Conservation (phyloP, 2,329 filamentous ascomycete species). For the Ascochyta clinopodiicola region DNA sequence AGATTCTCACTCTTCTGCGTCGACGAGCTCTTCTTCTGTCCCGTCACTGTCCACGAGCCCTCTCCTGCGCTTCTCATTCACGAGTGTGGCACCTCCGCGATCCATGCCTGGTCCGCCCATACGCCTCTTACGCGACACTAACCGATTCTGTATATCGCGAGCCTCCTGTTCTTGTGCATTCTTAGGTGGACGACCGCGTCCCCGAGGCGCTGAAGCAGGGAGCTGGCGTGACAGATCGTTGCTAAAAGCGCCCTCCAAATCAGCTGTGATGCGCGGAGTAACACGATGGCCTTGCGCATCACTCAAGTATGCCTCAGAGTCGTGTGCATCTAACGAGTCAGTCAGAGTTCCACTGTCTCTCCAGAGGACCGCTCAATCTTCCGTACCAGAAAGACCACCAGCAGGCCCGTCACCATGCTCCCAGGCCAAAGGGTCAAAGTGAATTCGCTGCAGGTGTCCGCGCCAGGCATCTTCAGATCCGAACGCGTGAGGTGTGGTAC, state of each 20-base stretch:
- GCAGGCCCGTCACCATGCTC: constrained; percentile 66
- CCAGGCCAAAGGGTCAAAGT: constrained; percentile 63
- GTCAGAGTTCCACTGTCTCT: constrained; percentile 26
- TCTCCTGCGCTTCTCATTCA: constrained; percentile 57
- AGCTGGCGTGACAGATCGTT: constrained; percentile 1
- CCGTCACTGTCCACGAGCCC: constrained; percentile 61
- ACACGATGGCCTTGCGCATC: constrained; percentile 55
- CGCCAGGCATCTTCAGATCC: constrained; percentile 52
- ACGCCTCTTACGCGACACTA: constrained; percentile 58
- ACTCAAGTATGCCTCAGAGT: constrained; percentile 57
- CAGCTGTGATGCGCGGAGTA: constrained; percentile 52
- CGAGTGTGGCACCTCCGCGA: constrained; percentile 59
- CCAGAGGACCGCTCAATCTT: constrained; percentile 20
- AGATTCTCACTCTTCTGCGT: constrained; percentile 32
- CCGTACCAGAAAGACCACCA: constrained; percentile 63
- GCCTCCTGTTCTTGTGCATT: constrained; percentile 53
- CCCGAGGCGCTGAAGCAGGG: constrained; percentile 34
- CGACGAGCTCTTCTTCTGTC: constrained; percentile 53
- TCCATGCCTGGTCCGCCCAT: constrained; percentile 61
- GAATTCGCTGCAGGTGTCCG: constrained; percentile 59
- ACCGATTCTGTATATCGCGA: constrained; percentile 51
- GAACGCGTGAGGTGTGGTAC: constrained; percentile 43
- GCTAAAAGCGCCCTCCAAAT: constrained; percentile 21
- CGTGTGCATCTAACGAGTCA: constrained; percentile 42
- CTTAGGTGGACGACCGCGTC: constrained; percentile 42